Evolutionary conservation across 1,284 basidiomycete species (phyloP).

Genomic region (Lignosus rhinocerotis): DNA sequence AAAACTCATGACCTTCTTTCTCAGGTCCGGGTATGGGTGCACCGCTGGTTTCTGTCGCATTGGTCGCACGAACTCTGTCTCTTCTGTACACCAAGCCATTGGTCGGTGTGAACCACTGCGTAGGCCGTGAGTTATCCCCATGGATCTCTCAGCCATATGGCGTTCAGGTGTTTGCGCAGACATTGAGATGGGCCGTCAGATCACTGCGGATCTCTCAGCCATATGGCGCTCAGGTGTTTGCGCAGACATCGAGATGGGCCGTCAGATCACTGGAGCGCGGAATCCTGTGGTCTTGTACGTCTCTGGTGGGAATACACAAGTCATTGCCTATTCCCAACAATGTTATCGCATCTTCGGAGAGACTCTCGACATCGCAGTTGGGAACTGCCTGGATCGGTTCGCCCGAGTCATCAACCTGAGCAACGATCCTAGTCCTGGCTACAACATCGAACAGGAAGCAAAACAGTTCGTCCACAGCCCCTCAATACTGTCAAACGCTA

Average conservation of each 20-base stretch:
- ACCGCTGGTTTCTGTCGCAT: slow-evolving; percentile 91
- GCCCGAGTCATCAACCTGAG: slow-evolving; percentile 94
- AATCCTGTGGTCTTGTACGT: slow-evolving; percentile 99
- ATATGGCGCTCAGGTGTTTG: background rate
- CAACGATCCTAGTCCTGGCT: slow-evolving; percentile 97
- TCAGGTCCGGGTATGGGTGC: slow-evolving; percentile 98
- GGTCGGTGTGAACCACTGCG: slow-evolving; percentile 97
- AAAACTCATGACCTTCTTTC: background rate
- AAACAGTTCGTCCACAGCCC: slow-evolving; percentile 60
- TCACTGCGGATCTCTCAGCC: slow-evolving; percentile 60
- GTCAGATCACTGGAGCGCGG: slow-evolving; percentile 90
- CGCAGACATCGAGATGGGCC: slow-evolving; percentile 97
- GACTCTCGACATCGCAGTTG: slow-evolving; percentile 98
- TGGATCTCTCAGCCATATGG: background rate
- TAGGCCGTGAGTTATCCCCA: slow-evolving; percentile 78
- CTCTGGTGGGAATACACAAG: slow-evolving; percentile 98
- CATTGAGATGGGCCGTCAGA: slow-evolving; percentile 97
- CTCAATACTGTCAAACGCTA: background rate
- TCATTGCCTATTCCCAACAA: slow-evolving; percentile 97
- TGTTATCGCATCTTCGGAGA: slow-evolving; percentile 99
- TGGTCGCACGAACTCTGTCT: slow-evolving; percentile 93
- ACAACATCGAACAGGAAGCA: slow-evolving; percentile 96
- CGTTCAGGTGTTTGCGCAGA: slow-evolving; percentile 52
- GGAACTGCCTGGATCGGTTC: slow-evolving; percentile 97
- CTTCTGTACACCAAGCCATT: slow-evolving; percentile 90